A percentile compares a stretch with the other conserved stretches of the same genome.
These are phyloP conservation scores for Diatrype stigma DNA, from an alignment of 2,329 filamentous ascomycete species.

Conservation along the genomic window DNA sequence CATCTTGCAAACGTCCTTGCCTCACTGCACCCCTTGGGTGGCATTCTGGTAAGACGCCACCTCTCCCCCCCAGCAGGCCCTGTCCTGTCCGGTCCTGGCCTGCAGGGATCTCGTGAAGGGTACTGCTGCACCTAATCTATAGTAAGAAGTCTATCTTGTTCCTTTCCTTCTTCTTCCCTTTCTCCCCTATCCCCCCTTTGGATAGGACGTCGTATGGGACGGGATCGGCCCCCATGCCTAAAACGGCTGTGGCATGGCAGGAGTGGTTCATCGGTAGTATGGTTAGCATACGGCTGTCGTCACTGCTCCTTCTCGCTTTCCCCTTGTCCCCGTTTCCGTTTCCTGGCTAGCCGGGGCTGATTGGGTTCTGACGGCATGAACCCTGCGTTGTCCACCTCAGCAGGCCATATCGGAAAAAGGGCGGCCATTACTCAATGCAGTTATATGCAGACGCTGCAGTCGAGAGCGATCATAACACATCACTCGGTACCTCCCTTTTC, in stretches of 20 bases:
- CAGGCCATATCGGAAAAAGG: conserved; percentile 27
- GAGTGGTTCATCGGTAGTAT: conserved; percentile 10
- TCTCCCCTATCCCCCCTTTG: neutral
- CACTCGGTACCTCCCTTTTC: conserved; percentile 13
- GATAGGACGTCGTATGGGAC: neutral
- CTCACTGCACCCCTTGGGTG: conserved; percentile 21
- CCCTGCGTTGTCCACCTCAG: conserved; percentile 20
- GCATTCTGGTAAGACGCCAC: conserved; percentile 7
- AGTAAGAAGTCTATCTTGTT: conserved; percentile 8
- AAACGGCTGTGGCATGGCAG: conserved; percentile 7
- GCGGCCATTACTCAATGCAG: conserved; percentile 17
- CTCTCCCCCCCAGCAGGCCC: neutral
- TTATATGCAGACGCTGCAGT: conserved; percentile 22
- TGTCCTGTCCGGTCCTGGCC: conserved; percentile 17
- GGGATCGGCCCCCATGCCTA: conserved; percentile 8
- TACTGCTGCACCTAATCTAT: conserved; percentile 11
- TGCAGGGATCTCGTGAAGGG: conserved; percentile 16
- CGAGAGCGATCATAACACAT: conserved; percentile 23
- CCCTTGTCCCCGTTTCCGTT: conserved; percentile 1
- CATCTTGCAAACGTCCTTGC: conserved; percentile 19
- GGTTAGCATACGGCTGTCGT: conserved; percentile 13
- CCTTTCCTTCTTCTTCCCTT: neutral
- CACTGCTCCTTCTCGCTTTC: conserved; percentile 4
- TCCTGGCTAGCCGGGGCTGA: conserved; percentile 19
- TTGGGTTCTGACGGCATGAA: conserved; percentile 13